phyloP scores from a whole-genome alignment of 192 early-diverging fungal species.

The Rhizophlyctis rosea region DNA sequence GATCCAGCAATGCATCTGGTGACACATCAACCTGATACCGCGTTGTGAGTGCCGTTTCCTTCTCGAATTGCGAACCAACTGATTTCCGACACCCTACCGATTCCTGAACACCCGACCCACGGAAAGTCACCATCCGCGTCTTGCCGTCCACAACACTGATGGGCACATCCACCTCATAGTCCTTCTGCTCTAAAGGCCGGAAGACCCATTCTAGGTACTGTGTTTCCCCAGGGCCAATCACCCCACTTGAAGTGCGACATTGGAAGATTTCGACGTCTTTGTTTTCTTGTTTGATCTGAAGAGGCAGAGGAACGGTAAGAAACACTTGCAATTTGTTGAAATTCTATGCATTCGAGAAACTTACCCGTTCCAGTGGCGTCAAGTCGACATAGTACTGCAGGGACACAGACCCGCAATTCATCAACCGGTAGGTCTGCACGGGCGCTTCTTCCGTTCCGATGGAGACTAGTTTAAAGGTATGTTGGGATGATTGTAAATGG shows the following conservation, averaged over 20 bases:
- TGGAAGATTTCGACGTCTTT: constrained; percentile 39
- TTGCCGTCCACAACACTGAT: constrained; percentile 43
- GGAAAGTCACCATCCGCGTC: constrained; percentile 48
- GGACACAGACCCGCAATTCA: constrained; percentile 36
- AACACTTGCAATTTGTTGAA: background rate
- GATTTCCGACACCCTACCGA: background rate
- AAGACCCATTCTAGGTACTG: constrained; percentile 51
- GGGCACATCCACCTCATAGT: constrained; percentile 51
- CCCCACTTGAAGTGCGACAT: constrained; percentile 35
- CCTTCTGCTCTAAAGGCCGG: constrained; percentile 43
- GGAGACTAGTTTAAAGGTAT: constrained; percentile 35
- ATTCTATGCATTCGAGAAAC: background rate
- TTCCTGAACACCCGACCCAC: constrained; percentile 36
- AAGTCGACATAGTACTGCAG: constrained; percentile 46
- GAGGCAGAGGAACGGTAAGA: constrained; percentile 4
- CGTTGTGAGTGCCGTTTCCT: too few species aligned
- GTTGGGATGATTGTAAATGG: constrained; percentile 34
- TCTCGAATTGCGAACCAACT: too few species aligned
- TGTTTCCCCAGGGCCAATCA: constrained; percentile 35
- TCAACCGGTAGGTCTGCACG: constrained; percentile 42
- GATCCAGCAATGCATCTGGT: constrained; percentile 11
- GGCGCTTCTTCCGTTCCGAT: constrained; percentile 44
- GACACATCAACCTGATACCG: too few species aligned
- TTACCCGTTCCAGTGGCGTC: constrained; percentile 21
- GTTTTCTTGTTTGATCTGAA: constrained; percentile 36